Evolutionary conservation across 805 yeast species (phyloP), one percentile per base, ranked within the genome.

Genomic region (Cyberlindnera mycetangii): DNA sequence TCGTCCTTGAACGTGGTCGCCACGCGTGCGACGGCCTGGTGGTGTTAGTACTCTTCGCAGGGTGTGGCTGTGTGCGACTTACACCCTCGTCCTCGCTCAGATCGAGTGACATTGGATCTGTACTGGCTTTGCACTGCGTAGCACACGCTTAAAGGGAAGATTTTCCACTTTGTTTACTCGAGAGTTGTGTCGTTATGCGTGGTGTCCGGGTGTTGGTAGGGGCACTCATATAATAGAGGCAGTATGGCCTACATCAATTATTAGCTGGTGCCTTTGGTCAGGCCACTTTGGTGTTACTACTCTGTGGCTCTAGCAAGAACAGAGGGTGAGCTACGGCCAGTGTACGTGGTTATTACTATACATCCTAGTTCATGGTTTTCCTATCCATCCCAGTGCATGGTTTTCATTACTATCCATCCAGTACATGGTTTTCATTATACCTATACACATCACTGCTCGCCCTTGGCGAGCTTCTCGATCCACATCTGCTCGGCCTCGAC

Each of bases 401-500:
- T n/a, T n/a, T n/a, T n/a, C n/a, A n/a, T n/a, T n/a, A n/a, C n/a
- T n/a, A n/a, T n/a, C n/a, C n/a, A n/a, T n/a, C n/a, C n/a, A n/a
- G n/a, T n/a, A n/a, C n/a, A n/a, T n/a, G n/a, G n/a, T n/a, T n/a
- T n/a, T n/a, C n/a, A n/a, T n/a, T n/a, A n/a, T n/a, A n/a, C n/a
- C n/a, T n/a, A n/a, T n/a, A n/a, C n/a, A n/a, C 6, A n/a, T 28
- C 20, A 40, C 38, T 40, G 33, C 32, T 50, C 51, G 14, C 49
- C 53, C 14, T 44, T 42, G 27, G 50, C 68, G 3, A 68, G 66
- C 45, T 59, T 78, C 36, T 72, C 72, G 24, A 74, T 70, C 92
- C 92, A 83, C 58, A 78, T 66, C 61, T 80, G 70, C 70, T 93
- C 99, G 12, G 98, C 98, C 65, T 89, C 88, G n/a, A 82, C 83